phyloP scores from a whole-genome alignment of 176 grass and related monocot genomes.

The Phyllostachys edulis region DNA sequence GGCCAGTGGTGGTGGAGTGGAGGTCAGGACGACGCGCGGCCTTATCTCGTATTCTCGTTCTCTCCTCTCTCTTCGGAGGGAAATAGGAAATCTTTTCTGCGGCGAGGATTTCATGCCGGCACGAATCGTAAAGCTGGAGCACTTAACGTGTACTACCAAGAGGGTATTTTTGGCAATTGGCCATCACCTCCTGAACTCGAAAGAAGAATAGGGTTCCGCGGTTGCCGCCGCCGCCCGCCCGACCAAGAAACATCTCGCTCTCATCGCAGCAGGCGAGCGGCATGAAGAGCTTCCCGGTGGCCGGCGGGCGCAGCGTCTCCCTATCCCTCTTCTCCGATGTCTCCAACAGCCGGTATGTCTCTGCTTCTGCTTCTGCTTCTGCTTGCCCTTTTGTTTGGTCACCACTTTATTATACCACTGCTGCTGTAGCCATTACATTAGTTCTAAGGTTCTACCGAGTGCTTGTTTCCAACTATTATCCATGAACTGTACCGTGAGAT shows the following conservation, averaged over 20 bases:
- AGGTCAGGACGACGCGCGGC: conserved; percentile 26
- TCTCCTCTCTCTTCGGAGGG: not conserved
- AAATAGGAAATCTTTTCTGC: conserved; percentile 9
- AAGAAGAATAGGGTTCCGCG: conserved; percentile 13
- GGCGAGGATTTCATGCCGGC: not conserved
- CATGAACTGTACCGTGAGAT: not conserved
- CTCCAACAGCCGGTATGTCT: conserved; percentile 67
- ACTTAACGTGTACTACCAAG: not conserved
- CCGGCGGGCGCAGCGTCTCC: conserved; percentile 36
- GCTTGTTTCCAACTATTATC: conserved; percentile 6
- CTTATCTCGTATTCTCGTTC: conserved; percentile 34
- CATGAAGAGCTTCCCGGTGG: conserved; percentile 67
- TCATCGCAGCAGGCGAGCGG: not conserved
- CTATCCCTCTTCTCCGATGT: conserved; percentile 71
- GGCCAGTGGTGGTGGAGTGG: conserved; percentile 26
- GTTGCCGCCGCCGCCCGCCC: not conserved
- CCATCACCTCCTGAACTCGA: not conserved
- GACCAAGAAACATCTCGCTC: not conserved
- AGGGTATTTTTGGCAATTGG: not conserved
- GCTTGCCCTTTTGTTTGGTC: not conserved
- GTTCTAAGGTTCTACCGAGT: not conserved
- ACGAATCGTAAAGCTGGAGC: not conserved
- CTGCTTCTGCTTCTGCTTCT: not conserved
- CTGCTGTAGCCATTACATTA: not conserved
- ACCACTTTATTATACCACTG: not conserved